phyloP scores from a whole-genome alignment of 805 yeast genomes.

The Kodamaea neixiangensis region DNA sequence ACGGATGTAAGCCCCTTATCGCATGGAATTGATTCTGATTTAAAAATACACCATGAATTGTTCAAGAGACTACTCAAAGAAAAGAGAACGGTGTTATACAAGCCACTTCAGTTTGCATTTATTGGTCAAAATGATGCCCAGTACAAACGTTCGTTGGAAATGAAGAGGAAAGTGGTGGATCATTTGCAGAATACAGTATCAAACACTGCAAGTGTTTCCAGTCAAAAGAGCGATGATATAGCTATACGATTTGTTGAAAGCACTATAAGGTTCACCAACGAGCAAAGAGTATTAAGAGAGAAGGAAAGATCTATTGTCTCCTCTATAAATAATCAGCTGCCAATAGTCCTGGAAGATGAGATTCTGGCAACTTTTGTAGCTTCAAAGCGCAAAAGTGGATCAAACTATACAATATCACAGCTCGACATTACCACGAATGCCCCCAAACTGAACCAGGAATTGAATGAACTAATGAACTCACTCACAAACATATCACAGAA shows the following conservation, averaged over 20 bases:
- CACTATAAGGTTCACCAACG: conserved; percentile 17
- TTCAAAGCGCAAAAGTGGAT: neutral
- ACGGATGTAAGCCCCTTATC: neutral
- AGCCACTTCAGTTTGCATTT: conserved; percentile 28
- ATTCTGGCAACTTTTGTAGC: conserved; percentile 11
- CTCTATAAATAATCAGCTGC: conserved; percentile 3
- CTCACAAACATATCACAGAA: neutral
- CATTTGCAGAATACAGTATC: neutral
- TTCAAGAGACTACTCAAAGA: conserved; percentile 12
- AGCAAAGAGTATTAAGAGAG: conserved; percentile 18
- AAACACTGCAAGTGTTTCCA: neutral
- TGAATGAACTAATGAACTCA: neutral
- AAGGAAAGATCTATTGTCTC: conserved; percentile 16
- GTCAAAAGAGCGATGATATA: neutral
- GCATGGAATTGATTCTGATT: neutral
- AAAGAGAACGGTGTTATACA: conserved; percentile 20
- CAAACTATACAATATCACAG: neutral
- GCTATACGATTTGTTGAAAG: conserved; percentile 6
- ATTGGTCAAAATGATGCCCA: conserved; percentile 18
- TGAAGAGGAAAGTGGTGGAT: conserved; percentile 1
- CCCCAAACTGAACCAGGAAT: neutral
- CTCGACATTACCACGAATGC: neutral
- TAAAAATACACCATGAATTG: neutral
- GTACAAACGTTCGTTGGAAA: conserved; percentile 15
- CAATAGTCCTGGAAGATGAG: neutral